These are phyloP conservation scores for Cardiospermum halicacabum DNA, from an alignment of 345 rosid species.

Conservation along the genomic window DNA sequence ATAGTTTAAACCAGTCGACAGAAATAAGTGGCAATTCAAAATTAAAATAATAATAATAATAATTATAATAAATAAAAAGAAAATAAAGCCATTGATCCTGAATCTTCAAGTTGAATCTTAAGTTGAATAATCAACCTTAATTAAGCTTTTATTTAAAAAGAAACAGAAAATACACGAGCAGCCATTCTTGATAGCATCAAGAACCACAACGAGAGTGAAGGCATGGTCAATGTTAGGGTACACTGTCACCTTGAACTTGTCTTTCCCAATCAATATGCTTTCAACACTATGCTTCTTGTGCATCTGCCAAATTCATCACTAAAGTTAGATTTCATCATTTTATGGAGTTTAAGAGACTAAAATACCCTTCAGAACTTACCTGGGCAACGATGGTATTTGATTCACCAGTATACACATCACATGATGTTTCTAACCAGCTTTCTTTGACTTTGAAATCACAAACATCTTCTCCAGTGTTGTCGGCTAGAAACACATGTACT, in stretches of 20 bases:
- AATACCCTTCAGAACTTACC: too few species aligned
- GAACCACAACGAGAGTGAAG: constrained; percentile 14
- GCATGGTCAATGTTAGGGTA: constrained; percentile 17
- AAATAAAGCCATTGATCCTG: too few species aligned
- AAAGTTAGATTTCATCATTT: not conserved
- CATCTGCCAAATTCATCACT: constrained; percentile 16
- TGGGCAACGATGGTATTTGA: constrained; percentile 14
- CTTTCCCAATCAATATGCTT: constrained; percentile 7
- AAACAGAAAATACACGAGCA: too few species aligned
- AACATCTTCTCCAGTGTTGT: constrained; percentile 30
- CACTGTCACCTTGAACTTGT: constrained; percentile 16
- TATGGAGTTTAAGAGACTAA: too few species aligned
- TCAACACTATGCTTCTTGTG: constrained; percentile 2
- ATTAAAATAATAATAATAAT: too few species aligned
- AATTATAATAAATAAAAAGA: too few species aligned
- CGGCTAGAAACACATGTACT: constrained; percentile 47
- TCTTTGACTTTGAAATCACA: constrained; percentile 48
- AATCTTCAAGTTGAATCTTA: too few species aligned
- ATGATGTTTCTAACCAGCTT: constrained; percentile 21
- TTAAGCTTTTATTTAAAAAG: too few species aligned
- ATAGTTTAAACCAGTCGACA: too few species aligned
- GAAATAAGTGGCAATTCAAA: too few species aligned
- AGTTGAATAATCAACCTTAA: too few species aligned
- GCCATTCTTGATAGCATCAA: constrained; percentile 16
- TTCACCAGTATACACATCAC: constrained; percentile 13